Conservation (phyloP, 1,284 basidiomycete species). For the Earliella scabrosa region DNA sequence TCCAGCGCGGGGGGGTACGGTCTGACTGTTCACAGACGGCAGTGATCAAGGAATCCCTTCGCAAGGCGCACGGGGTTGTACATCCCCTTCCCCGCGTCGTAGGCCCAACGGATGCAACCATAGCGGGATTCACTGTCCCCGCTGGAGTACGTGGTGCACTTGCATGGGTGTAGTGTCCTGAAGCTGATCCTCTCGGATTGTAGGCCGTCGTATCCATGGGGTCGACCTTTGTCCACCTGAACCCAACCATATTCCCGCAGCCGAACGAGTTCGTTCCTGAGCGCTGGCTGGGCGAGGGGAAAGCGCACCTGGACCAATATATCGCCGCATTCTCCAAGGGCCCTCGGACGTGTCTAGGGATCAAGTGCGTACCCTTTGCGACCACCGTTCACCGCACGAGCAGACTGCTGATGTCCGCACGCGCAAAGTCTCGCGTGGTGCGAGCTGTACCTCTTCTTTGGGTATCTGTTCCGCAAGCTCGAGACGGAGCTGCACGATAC, state of each 20-base stretch:
- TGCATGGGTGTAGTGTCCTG: too few species aligned
- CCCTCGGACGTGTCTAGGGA: not conserved
- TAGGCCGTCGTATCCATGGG: conserved; percentile 2
- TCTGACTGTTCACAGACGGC: not conserved
- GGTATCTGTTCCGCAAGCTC: not conserved
- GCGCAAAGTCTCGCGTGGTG: conserved; percentile 1
- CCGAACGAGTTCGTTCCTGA: not conserved
- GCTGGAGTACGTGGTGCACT: not conserved
- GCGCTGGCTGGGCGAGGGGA: not conserved
- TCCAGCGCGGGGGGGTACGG: too few species aligned
- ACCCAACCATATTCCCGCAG: not conserved
- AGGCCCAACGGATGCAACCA: not conserved
- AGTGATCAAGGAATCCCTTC: conserved; percentile 1
- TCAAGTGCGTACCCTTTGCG: not conserved
- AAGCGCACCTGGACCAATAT: not conserved
- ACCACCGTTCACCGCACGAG: too few species aligned
- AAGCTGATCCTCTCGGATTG: too few species aligned
- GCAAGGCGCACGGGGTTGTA: not conserved
- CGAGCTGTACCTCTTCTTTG: conserved; percentile 1
- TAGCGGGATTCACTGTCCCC: not conserved
- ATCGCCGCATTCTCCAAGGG: conserved; percentile 1
- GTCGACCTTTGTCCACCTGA: not conserved
- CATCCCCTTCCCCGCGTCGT: not conserved
- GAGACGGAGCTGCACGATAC: conserved; percentile 1
- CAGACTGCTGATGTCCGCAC: not conserved